phyloP scores from a whole-genome alignment of 202 grass and related monocot genomes.

The Sporobolus alterniflorus region DNA sequence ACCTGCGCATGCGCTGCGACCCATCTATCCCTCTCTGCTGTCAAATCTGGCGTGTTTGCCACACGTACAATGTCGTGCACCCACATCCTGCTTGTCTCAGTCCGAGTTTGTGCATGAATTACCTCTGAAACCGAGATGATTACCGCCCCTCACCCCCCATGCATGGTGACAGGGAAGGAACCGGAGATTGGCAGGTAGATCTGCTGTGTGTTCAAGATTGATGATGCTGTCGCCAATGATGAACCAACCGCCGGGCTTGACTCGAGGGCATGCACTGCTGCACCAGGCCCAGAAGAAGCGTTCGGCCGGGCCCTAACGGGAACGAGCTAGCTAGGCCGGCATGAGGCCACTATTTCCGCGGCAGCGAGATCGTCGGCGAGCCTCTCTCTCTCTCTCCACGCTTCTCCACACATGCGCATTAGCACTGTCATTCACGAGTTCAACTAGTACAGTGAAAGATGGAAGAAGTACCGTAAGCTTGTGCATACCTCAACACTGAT shows the following conservation, averaged over 20 bases:
- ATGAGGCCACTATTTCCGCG: conserved; percentile 26
- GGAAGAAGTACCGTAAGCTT: background rate
- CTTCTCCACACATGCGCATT: too few species aligned
- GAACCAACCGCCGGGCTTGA: background rate
- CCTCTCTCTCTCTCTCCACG: too few species aligned
- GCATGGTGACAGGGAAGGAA: too few species aligned
- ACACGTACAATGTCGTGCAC: background rate
- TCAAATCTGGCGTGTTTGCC: background rate
- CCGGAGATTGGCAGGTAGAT: too few species aligned
- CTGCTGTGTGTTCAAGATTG: too few species aligned
- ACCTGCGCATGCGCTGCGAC: too few species aligned
- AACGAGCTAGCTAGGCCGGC: background rate
- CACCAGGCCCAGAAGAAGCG: background rate
- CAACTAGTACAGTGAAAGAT: background rate
- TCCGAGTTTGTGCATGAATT: background rate
- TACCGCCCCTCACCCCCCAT: background rate
- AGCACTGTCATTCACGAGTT: background rate
- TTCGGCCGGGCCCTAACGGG: background rate
- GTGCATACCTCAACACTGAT: conserved; percentile 76
- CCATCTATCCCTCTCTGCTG: background rate
- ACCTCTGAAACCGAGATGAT: background rate
- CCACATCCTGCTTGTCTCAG: background rate
- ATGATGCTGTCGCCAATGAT: background rate
- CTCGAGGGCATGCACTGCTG: too few species aligned
- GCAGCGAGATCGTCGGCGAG: conserved; percentile 29